Evolutionary conservation across 805 yeast genomes (phyloP).

Genomic region (Candida insectorum): DNA sequence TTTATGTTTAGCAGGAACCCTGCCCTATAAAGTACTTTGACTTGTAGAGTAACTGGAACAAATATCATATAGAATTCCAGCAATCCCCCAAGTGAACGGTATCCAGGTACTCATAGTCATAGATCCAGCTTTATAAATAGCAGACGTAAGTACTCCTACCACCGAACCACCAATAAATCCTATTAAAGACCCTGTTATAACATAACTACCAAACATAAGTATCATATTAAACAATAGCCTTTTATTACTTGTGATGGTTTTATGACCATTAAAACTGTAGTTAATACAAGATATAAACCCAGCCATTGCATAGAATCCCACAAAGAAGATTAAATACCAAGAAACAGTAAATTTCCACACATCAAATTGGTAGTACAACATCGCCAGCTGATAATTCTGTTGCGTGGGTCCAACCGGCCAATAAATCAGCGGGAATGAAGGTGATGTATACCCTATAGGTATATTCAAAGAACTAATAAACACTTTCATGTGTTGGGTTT

Average conservation of each 20-base stretch:
- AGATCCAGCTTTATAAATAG: slow-evolving; percentile 75
- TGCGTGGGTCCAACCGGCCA: slow-evolving; percentile 57
- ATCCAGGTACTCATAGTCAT: slow-evolving; percentile 94
- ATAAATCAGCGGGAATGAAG: slow-evolving; percentile 74
- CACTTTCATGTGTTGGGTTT: slow-evolving; percentile 16
- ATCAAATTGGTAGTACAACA: slow-evolving; percentile 65
- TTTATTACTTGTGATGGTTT: slow-evolving; percentile 12
- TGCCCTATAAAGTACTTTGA: slow-evolving; percentile 17
- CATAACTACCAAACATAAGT: slow-evolving; percentile 28
- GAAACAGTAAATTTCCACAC: slow-evolving; percentile 79
- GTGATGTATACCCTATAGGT: slow-evolving; percentile 81
- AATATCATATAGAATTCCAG: slow-evolving; percentile 64
- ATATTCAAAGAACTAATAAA: slow-evolving; percentile 43
- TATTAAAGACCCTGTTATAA: slow-evolving; percentile 54
- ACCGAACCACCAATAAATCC: slow-evolving; percentile 74
- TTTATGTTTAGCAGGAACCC: no score
- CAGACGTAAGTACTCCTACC: slow-evolving; percentile 70
- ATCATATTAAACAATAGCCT: slow-evolving; percentile 5
- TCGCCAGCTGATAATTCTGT: slow-evolving; percentile 44
- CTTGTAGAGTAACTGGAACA: slow-evolving; percentile 62
- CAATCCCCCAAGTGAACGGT: slow-evolving; percentile 77
- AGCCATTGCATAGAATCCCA: slow-evolving; percentile 58
- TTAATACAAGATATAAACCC: slow-evolving; percentile 53
- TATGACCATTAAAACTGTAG: slow-evolving; percentile 18
- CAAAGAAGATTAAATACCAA: slow-evolving; percentile 76